Evolutionary conservation across 805 yeast genomes (phyloP), one percentile per base, ranked within the genome.

Genomic region (Barnettozyma sucrosica): DNA sequence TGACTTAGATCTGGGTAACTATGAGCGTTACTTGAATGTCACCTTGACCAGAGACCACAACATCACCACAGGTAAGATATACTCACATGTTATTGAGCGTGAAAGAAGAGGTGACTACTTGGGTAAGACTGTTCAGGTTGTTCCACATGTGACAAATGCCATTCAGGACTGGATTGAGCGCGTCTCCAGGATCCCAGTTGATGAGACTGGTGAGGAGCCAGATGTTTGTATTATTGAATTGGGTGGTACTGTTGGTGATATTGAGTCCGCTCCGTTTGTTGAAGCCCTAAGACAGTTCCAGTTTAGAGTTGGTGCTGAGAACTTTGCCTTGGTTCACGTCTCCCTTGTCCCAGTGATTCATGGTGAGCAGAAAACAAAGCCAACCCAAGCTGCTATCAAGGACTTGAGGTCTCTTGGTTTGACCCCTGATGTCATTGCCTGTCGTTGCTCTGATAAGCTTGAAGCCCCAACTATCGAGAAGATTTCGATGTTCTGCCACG

Each of bases 211-310:
- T 46, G 74, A 81, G 65, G 85, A 81, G 61, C 99, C 99, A 30
- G 98, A 93, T 58, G 85, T 93, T 46, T 93, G 99, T 76, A 89
- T 93, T 64, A 83, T 93, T 55, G 99, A 92, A 73, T 78, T 93
- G 51, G 99, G 99, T 67, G 99, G 99, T 67, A 93, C 99, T 26
- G 99, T 93, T 50, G 99, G 99, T 65, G 99, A 93, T 66, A 93
- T 93, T 62, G 99, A 93, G 74, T 81, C 92, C 64, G 99, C 98
- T 46, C 99, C 99, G 24, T 93, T 93, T 57, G 97, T 93, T 48
- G 99, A 93, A 74, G 99, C 99, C 23, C 79, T 93, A 54, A 86
- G 99, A 76, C 99, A 93, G 71, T 93, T 93, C 72, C 99, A 93
- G 75, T 93, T 93, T 73, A 82, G 96, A 65, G 98, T 92, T 51